phyloP scores from a whole-genome alignment of 352 stramenopile genomes.

The Globisporangium emineosum region DNA sequence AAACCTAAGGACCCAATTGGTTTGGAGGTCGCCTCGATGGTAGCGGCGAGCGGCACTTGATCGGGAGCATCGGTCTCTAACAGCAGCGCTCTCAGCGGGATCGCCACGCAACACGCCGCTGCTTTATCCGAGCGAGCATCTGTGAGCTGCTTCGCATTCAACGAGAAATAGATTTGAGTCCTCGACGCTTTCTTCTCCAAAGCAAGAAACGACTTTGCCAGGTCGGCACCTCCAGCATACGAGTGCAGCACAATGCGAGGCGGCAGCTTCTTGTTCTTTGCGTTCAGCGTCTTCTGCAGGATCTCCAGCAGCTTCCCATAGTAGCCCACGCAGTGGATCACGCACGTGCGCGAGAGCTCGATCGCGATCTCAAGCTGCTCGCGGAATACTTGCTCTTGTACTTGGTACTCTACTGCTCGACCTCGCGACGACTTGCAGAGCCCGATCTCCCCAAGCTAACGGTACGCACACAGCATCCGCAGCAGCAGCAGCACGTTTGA shows the following conservation, averaged over 20 bases:
- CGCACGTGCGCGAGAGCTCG: slow-evolving; percentile 48
- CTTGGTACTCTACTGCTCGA: slow-evolving; percentile 30
- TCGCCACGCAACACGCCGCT: slow-evolving; percentile 27
- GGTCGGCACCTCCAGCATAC: slow-evolving; percentile 52
- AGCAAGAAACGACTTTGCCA: slow-evolving; percentile 48
- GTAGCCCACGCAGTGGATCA: slow-evolving; percentile 74
- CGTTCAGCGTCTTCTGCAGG: slow-evolving; percentile 23
- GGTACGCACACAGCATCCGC: slow-evolving; percentile 3
- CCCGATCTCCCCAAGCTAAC: slow-evolving; percentile 73
- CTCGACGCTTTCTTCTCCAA: slow-evolving; percentile 21
- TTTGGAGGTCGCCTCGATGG: not conserved
- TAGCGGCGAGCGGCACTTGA: slow-evolving; percentile 31
- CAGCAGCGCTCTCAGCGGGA: slow-evolving; percentile 49
- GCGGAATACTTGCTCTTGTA: slow-evolving; percentile 49
- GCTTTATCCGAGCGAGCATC: slow-evolving; percentile 37
- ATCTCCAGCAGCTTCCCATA: slow-evolving; percentile 69
- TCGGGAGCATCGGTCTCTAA: slow-evolving; percentile 78
- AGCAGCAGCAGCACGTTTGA: not conserved
- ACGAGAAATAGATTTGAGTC: slow-evolving; percentile 65
- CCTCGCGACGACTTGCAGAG: slow-evolving; percentile 69
- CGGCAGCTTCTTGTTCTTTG: slow-evolving; percentile 24
- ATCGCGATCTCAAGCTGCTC: slow-evolving; percentile 50
- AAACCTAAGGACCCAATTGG: not conserved
- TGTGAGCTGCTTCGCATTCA: slow-evolving; percentile 70
- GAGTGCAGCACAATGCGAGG: slow-evolving; percentile 67